Base-by-base conservation (phyloP, 345 rosid species). In the Bruguiera sexangula region DNA sequence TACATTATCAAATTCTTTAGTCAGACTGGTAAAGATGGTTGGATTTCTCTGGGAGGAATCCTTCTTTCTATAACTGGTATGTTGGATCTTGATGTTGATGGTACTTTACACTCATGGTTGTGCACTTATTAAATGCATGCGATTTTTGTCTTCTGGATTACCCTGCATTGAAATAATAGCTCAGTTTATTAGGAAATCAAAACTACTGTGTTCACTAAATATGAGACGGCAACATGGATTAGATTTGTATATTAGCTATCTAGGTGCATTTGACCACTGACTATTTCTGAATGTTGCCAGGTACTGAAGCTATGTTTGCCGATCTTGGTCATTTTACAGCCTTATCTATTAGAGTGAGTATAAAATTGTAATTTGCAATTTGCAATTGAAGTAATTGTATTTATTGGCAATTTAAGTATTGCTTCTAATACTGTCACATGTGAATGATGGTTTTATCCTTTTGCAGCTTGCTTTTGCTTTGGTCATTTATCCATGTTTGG, bases 301-400 rank as follows among this genome's bases (percentile, higher is more conserved):
- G 97, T 67, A 82, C 97, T 71, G 97, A 89, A 85, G 98, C 98
- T 67, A 93, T 93, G 94, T 91, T 85, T 78, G 92, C 98, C 26
- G 90, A 91, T 82, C 89, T 93, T 80, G 98, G 98, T 82, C 98
- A 91, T 83, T 93, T 93, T 81, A 89, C 92, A 69, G 84, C 94
- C 81, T 69, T 76, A 60, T 91, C 97, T 67, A 93, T 91, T 60
- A 85, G 89, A 85, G 97, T 93, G 78, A 72, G 84, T 53, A 62
- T 34, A 16, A n/a, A 65, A n/a, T 21, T 65, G 51, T 50, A 30
- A 46, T 50, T 63, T 3, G 55, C 24, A n/a, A 53, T n/a, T 6
- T 6, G 39, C 81, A 36, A 36, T 36, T 36, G 39, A 36, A 8
- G 8, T 36, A 36, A 36, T 36, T 36, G 39, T 6, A 20, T 19